Base-by-base conservation (phyloP, 2,329 filamentous ascomycete genomes). In the Xylariaceae sp. region DNA sequence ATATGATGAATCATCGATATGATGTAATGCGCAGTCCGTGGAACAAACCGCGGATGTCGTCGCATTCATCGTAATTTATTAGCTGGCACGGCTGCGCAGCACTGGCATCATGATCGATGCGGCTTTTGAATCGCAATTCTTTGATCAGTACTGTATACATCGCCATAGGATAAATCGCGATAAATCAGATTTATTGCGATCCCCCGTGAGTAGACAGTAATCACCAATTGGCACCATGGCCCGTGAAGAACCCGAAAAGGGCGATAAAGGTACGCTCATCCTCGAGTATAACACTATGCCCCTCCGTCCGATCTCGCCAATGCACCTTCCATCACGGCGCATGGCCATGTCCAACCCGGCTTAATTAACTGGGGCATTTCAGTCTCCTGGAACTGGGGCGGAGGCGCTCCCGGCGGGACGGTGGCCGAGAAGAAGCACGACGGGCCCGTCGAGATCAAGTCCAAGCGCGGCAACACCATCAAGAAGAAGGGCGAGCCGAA, bases 371-470 rank as follows among this genome's bases (percentile, higher is more conserved):
- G n/a, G n/a, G n/a, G n/a, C n/a, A n/a, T n/a, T n/a, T n/a, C n/a
- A 50, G 81, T 83, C 54, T 78, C 78, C 44, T 83, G 79, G 80
- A 70, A 73, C 57, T 83, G 78, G 78, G 68, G 69, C 43, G 67
- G 69, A 43, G 69, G 72, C 42, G 63, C 71, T 17, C 79, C 80
- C 2, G 66, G 67, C 38, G 81, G 80, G 44, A 75, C 69, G 34
- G 79, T 79, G 41, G 70, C 70, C 48, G 75, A 95, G 76, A 63
- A 70, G 67, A 73, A 78, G 60, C 69, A 72, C 22, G 64, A 79
- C 29, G 80, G 79, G 61, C 72, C 81, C 53, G 64, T 83, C 38
- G 69, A 75, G 37, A 78, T 84, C 53, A 70, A 76, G 53, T 78
- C 78, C 33, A 74, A 83, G 55, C 67, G 67, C 38, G 79, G 80